Percentiles rank a stretch among this genome's conserved stretches.
Evolutionary conservation across 495 filamentous ascomycete species (phyloP).

Genomic region (Letharia lupina): DNA sequence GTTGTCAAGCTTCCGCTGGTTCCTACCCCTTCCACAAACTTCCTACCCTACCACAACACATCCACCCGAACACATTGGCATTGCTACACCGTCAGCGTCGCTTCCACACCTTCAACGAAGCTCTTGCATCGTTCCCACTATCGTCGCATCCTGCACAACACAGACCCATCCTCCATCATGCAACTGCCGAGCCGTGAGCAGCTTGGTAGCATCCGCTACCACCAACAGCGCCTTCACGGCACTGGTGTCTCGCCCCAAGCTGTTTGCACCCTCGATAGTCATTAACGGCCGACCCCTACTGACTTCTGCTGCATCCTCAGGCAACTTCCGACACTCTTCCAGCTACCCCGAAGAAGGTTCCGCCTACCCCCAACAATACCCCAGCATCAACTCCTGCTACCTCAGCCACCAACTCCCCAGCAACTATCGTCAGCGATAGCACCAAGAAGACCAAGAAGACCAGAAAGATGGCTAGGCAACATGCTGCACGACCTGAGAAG

Average conservation of each 20-base stretch:
- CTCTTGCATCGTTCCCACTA: neutral
- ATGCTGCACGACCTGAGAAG: slow-evolving; percentile 27
- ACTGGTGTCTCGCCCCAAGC: no score
- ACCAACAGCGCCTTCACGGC: neutral
- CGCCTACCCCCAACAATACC: neutral
- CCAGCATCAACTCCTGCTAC: neutral
- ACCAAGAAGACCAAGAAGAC: neutral
- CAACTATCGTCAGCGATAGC: neutral
- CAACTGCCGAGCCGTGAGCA: neutral
- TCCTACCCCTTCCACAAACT: neutral
- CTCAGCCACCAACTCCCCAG: neutral
- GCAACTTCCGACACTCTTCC: neutral
- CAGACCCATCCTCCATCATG: neutral
- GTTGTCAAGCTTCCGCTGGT: neutral
- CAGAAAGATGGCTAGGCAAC: slow-evolving; percentile 17
- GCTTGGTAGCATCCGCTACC: neutral
- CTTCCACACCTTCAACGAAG: neutral
- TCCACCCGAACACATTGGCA: neutral
- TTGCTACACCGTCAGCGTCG: neutral
- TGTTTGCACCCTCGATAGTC: neutral
- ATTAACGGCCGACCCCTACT: neutral
- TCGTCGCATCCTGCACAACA: neutral
- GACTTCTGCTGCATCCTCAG: neutral
- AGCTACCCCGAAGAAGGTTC: neutral
- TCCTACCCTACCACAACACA: neutral